A percentile compares a stretch with the other conserved stretches of the same genome.
Conservation (phyloP, 208 protist genomes). For the Leishmania aethiopica region DNA sequence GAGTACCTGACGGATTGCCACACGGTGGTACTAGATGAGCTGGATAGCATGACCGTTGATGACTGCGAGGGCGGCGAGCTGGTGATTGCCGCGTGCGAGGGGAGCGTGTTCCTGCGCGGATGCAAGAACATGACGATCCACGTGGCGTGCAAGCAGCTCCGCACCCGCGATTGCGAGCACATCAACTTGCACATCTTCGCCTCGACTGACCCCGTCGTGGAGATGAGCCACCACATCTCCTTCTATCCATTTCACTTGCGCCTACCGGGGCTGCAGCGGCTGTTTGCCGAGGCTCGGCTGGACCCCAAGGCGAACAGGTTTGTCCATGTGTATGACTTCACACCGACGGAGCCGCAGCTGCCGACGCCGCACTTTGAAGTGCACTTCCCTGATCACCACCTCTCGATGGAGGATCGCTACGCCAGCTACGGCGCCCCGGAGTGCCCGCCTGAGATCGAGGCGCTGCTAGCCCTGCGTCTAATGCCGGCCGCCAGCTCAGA, state of each 20-base stretch:
- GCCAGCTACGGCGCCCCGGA: constrained; percentile 65
- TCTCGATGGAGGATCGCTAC: constrained; percentile 73
- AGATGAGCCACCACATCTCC: constrained; percentile 87
- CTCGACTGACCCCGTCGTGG: constrained; percentile 90
- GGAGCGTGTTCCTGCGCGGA: constrained; percentile 93
- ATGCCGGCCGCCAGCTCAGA: constrained; percentile 85
- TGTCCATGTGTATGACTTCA: constrained; percentile 94
- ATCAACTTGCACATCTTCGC: constrained; percentile 86
- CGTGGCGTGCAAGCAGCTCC: constrained; percentile 94
- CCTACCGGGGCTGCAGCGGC: constrained; percentile 57
- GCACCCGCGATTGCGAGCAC: constrained; percentile 87
- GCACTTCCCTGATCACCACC: constrained; percentile 65
- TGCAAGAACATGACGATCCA: constrained; percentile 92
- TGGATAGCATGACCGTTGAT: constrained; percentile 92
- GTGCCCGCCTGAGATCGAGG: constrained; percentile 78
- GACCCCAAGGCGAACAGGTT: constrained; percentile 84
- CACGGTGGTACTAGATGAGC: constrained; percentile 83
- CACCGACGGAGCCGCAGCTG: constrained; percentile 56
- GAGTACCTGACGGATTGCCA: constrained; percentile 88
- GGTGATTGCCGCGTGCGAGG: constrained; percentile 90
- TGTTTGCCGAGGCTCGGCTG: constrained; percentile 62
- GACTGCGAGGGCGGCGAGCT: constrained; percentile 93
- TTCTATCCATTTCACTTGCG: constrained; percentile 87
- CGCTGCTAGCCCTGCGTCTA: constrained; percentile 66
- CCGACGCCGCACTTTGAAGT: constrained; percentile 81